phyloP scores from a whole-genome alignment of 1,284 basidiomycete species.

The Schizophyllum amplum region DNA sequence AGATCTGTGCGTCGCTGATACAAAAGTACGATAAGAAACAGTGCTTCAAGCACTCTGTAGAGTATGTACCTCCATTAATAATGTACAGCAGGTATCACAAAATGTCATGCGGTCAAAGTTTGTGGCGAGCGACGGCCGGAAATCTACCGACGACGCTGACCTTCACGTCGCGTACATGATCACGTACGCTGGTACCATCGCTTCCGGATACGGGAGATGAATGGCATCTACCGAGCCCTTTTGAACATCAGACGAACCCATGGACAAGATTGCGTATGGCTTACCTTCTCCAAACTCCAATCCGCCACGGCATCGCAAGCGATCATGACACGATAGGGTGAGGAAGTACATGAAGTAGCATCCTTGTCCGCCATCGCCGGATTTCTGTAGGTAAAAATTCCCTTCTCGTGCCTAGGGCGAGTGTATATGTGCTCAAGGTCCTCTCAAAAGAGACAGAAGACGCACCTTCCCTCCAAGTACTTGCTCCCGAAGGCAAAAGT shows the following conservation, averaged over 20 bases:
- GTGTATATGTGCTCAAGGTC: not conserved
- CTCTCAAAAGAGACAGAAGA: not conserved
- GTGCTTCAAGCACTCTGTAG: too few relatives aligned
- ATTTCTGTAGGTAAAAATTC: conserved; percentile 52
- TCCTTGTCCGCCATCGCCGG: conserved; percentile 44
- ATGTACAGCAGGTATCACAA: not conserved
- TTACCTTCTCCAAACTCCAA: conserved; percentile 16
- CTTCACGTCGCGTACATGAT: conserved; percentile 33
- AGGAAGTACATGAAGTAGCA: conserved; percentile 52
- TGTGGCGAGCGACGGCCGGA: too few relatives aligned
- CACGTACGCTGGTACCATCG: conserved; percentile 38
- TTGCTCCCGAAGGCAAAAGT: conserved; percentile 44
- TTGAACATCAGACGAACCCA: conserved; percentile 19
- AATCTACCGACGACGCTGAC: not conserved
- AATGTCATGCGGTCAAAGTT: too few relatives aligned
- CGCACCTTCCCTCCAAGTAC: conserved; percentile 44
- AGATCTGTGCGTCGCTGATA: too few relatives aligned
- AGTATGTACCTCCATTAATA: too few relatives aligned
- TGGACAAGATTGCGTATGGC: conserved; percentile 1
- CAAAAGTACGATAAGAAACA: too few relatives aligned
- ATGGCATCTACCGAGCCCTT: conserved; percentile 29
- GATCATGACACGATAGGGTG: conserved; percentile 55
- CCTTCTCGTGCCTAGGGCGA: conserved; percentile 40
- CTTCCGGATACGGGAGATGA: conserved; percentile 32
- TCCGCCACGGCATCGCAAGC: conserved; percentile 47